A percentile compares a stretch with the other conserved stretches of the same genome.
Evolutionary conservation across 495 filamentous ascomycete genomes (phyloP).

Genomic region (Clohesyomyces aquaticus): DNA sequence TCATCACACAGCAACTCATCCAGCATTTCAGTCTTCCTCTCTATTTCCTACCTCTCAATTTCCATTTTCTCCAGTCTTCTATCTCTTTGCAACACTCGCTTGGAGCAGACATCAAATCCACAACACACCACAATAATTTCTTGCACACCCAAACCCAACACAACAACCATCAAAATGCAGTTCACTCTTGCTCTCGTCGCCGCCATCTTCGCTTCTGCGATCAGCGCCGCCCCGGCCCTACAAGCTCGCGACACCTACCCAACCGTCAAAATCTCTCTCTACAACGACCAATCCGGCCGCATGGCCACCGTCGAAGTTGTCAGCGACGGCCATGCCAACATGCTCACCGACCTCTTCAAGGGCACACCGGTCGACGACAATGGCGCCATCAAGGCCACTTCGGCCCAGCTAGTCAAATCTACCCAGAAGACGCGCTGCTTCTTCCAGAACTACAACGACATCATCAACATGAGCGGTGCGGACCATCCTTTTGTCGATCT

Average conservation of each 20-base stretch:
- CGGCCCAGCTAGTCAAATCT: constrained; percentile 13
- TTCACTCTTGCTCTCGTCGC: constrained; percentile 12
- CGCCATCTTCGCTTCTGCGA: constrained; percentile 2
- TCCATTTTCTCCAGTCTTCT: neutral
- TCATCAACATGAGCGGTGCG: constrained; percentile 10
- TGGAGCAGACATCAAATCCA: constrained; percentile 6
- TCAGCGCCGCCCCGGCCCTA: constrained; percentile 12
- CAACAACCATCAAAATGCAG: constrained; percentile 9
- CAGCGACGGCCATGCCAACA: constrained; percentile 12
- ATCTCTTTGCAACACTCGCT: constrained; percentile 14
- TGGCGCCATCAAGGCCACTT: constrained; percentile 4
- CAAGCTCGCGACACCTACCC: neutral
- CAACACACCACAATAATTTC: neutral
- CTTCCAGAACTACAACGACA: constrained; percentile 16
- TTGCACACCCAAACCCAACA: neutral
- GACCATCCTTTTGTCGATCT: constrained; percentile 6
- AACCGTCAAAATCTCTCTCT: neutral
- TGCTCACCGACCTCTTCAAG: constrained; percentile 14
- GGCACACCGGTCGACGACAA: constrained; percentile 3
- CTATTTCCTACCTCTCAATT: constrained; percentile 4
- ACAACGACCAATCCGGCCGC: constrained; percentile 9
- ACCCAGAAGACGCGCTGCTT: constrained; percentile 6
- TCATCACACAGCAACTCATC: constrained; percentile 3
- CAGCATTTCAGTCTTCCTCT: constrained; percentile 10
- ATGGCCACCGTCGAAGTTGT: constrained; percentile 3